Evolutionary conservation across 805 yeast genomes (phyloP).

Genomic region (Barnettozyma sp.): DNA sequence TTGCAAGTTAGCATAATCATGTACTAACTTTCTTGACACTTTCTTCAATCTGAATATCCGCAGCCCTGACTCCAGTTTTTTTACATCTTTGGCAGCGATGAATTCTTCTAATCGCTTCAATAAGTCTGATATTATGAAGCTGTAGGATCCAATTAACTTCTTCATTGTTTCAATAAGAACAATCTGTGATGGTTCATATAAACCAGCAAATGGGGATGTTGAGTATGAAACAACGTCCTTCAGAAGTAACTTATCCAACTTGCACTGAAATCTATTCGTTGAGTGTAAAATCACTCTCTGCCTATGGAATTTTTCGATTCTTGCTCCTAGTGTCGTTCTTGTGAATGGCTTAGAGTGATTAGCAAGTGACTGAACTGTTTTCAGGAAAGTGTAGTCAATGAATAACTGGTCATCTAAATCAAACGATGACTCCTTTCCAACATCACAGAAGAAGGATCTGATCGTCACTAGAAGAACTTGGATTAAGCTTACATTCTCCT

Average conservation of each 20-base stretch:
- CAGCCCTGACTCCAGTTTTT: conserved; percentile 58
- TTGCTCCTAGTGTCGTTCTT: conserved; percentile 66
- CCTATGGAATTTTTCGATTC: conserved; percentile 67
- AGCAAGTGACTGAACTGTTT: conserved; percentile 54
- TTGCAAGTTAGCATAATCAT: conserved; percentile 48
- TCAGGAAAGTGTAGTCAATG: conserved; percentile 49
- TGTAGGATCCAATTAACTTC: conserved; percentile 60
- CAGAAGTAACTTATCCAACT: conserved; percentile 54
- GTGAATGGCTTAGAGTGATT: conserved; percentile 66
- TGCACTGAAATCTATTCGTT: conserved; percentile 64
- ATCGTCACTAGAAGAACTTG: conserved; percentile 56
- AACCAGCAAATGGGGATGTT: conserved; percentile 61
- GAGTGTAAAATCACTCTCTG: conserved; percentile 67
- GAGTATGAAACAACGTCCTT: conserved; percentile 58
- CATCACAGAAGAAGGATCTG: conserved; percentile 74
- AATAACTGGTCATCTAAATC: conserved; percentile 47
- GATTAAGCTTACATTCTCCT: conserved; percentile 58
- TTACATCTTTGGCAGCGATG: conserved; percentile 41
- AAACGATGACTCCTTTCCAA: conserved; percentile 63
- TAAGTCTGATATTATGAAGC: conserved; percentile 43
- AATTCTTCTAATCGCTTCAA: conserved; percentile 45
- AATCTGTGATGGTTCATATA: conserved; percentile 63
- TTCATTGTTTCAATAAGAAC: conserved; percentile 63
- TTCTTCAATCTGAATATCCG: conserved; percentile 49
- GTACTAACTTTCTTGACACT: conserved; percentile 49